Base-by-base conservation (phyloP, 2,329 filamentous ascomycete species). In the Aspergillus luchuensis region DNA sequence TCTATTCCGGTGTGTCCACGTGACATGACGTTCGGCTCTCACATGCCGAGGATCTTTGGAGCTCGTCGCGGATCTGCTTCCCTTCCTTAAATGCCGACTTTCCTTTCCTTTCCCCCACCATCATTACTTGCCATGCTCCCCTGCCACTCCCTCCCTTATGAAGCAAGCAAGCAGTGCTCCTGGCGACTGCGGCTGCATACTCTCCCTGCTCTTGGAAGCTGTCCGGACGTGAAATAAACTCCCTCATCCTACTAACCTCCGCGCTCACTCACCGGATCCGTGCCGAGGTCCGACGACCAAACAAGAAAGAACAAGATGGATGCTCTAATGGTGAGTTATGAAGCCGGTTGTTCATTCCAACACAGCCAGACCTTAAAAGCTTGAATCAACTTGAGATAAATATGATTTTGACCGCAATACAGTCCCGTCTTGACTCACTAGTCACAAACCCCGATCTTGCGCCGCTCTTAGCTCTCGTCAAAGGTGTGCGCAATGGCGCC, bases 401-500 rank as follows among this genome's bases (percentile, higher is more conserved):
- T 5, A 36, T 36, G 33, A 36, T 15, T 15, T 13, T 36, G 11
- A 36, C 33, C 33, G 33, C 33, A 36, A 63, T 49, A 41, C 71
- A 94, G 90, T 82, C 84, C 68, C 82, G 85, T 63, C 80, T 93
- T 69, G 92, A 96, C 80, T 84, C 85, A 68, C 83, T 97, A 59
- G 82, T 93, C 67, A 85, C 95, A 63, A 88, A 98, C 75, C 92
- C 93, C 5, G 84, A 87, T 67, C 91, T 97, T 79, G 91, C 95
- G 71, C 91, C 95, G 71, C 76, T 92, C 58, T 86, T 99, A 63
- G 87, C 91, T 59, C 84, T 99, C 67, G 76, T 97, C 76, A 99
- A 99, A 85, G 92, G 88, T 71, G 90, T 95, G 67, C 92, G 95
- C 79, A 99, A 98, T 87, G 95, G 95, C 76, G 89, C 93, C 67